These are phyloP conservation scores for Pyrus betulifolia DNA, from an alignment of 306 rosid genomes.

Conservation along the genomic window DNA sequence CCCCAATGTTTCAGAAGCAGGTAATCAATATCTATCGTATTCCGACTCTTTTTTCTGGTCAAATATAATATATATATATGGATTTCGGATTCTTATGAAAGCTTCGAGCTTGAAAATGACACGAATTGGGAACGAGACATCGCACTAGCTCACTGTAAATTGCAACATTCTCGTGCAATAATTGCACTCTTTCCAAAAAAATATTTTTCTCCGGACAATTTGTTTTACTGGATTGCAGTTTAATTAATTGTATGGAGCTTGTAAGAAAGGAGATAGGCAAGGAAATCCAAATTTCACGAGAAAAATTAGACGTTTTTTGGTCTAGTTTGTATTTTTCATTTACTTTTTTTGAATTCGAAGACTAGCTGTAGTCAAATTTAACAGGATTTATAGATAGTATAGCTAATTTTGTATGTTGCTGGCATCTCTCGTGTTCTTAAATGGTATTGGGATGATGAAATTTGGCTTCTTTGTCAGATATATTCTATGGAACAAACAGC, in stretches of 20 bases:
- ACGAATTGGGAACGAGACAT: neutral
- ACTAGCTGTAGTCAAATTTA: neutral
- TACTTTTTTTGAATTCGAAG: neutral
- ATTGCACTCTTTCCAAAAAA: neutral
- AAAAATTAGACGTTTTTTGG: neutral
- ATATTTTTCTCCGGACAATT: neutral
- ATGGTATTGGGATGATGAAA: neutral
- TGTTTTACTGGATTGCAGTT: neutral
- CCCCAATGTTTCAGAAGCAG: slow-evolving; percentile 98
- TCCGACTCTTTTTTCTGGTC: too few relatives aligned
- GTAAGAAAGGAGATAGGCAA: neutral
- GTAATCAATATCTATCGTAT: slow-evolving; percentile 14
- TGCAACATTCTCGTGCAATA: neutral
- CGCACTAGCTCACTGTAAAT: neutral
- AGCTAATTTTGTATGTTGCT: neutral
- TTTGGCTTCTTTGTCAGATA: slow-evolving; percentile 41
- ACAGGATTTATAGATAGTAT: neutral
- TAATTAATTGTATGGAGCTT: neutral
- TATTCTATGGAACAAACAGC: slow-evolving; percentile 57
- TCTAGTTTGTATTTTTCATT: neutral
- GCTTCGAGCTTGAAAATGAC: neutral
- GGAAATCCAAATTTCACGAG: neutral
- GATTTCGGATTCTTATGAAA: neutral
- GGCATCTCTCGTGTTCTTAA: neutral
- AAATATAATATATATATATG: neutral